Base-by-base conservation (phyloP, 2,329 filamentous ascomycete genomes). In the Coniochaeta hoffmannii region DNA sequence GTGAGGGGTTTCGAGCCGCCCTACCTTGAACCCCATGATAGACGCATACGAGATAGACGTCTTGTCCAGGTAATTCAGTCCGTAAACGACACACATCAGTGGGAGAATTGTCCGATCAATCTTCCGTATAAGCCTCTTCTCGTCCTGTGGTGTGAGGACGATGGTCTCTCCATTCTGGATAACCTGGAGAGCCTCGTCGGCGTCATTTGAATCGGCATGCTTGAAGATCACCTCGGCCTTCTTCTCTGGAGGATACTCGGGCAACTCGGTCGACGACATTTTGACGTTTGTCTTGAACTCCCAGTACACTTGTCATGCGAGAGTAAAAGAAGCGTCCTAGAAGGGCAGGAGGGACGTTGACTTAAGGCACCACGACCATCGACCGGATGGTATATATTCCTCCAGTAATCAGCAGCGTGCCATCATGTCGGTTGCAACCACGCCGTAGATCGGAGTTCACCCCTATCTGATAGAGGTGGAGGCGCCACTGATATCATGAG, bases 41-140 rank as follows among this genome's bases (percentile, higher is more conserved):
- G 74, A 78, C 4, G 78, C 78, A 53, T 81, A 80, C 0, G 76
- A 70, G 5, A 73, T 57, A 5, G 67, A 69, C 9, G 70, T 72
- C 64, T 73, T 72, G 57, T 73, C 79, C 7, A 85, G 68, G 63
- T 76, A 84, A 60, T 83, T 81, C 62, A 84, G 70, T 1, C 78
- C 79, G 60, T 85, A 84, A 4, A 83, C 73, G 30, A 80, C 62
- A 56, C 80, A 84, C 63, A 85, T 72, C 59, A 84, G 66, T 5
- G 75, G 75, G 73, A 77, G 75, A 36, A 78, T 55, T 57, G 75
- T 68, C 57, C 64, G 64, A 62, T 78, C 75, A 54, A 77, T 77
- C 63, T 78, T 77, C 53, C 71, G 65, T 56, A 76, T 59, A 35
- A 77, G 62, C 41, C 60, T 68, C 57, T 63, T 71, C 59, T 76